Conservation (phyloP, 2,329 filamentous ascomycete genomes). For the Zalaria sp. region DNA sequence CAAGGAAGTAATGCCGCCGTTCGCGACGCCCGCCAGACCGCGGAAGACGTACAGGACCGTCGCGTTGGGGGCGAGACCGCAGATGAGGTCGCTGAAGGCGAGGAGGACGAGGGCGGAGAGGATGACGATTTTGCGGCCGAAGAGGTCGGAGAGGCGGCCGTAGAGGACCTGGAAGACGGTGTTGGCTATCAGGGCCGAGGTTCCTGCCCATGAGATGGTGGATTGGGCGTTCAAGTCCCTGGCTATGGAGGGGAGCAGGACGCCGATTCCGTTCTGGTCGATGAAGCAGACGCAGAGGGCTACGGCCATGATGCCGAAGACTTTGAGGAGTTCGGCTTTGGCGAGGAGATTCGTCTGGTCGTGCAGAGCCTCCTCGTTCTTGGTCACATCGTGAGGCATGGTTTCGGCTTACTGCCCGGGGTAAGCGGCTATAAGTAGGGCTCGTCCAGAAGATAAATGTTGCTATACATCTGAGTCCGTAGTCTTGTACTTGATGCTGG, state of each 20-base stretch:
- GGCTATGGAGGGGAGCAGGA: slow-evolving; percentile 22
- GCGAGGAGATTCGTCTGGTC: slow-evolving; percentile 46
- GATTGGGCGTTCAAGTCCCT: slow-evolving; percentile 24
- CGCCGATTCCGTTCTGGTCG: slow-evolving; percentile 43
- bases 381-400: slow-evolving; percentile 4
- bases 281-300: slow-evolving; percentile 41
- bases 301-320: slow-evolving; percentile 38
- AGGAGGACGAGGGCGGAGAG: slow-evolving; percentile 39
- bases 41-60: slow-evolving; percentile 21
- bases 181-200: slow-evolving; percentile 39
- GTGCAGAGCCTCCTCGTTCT: slow-evolving; percentile 29
- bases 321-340: slow-evolving; percentile 32
- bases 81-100: slow-evolving; percentile 43
- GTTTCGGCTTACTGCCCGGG: neutral
- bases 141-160: slow-evolving; percentile 27
- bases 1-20: slow-evolving; percentile 13
- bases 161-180: slow-evolving; percentile 53
- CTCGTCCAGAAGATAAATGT: neutral
- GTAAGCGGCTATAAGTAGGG: neutral
- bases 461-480: neutral
- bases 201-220: slow-evolving; percentile 44
- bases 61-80: slow-evolving; percentile 33
- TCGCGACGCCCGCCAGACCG: slow-evolving; percentile 11
- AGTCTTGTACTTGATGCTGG: neutral
- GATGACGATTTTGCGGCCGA: slow-evolving; percentile 40